phyloP scores from a whole-genome alignment of 2,329 filamentous ascomycete species.

The Ustulina deusta region DNA sequence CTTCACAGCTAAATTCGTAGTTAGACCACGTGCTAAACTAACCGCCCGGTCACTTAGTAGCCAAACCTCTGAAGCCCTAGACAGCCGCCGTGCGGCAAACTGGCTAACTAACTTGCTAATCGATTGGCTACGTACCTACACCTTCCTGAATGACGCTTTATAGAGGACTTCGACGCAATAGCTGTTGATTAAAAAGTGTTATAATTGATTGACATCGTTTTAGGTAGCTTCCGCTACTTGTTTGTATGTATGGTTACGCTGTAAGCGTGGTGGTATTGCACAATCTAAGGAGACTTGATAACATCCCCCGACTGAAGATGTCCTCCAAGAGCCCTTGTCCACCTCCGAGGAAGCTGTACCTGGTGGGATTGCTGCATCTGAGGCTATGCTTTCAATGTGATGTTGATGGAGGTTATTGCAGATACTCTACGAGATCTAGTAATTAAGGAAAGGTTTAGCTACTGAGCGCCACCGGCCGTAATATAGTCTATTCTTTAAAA shows the following conservation, averaged over 20 bases:
- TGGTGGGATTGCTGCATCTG: constrained; percentile 6
- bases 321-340: constrained; percentile 22
- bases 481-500: too few relatives aligned
- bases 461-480: too few relatives aligned
- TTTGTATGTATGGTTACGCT: not conserved
- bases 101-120: too few relatives aligned
- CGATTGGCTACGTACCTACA: too few relatives aligned
- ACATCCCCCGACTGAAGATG: constrained; percentile 30
- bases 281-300: constrained; percentile 33
- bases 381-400: constrained; percentile 10
- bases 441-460: constrained; percentile 17
- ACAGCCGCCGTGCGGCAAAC: too few relatives aligned
- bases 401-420: constrained; percentile 4
- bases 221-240: not conserved
- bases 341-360: constrained; percentile 13
- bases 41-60: too few relatives aligned
- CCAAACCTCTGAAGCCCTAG: too few relatives aligned
- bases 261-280: constrained; percentile 1
- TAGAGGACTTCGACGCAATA: too few relatives aligned
- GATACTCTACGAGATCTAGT: constrained; percentile 11
- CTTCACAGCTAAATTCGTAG: too few relatives aligned
- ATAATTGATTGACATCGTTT: not conserved
- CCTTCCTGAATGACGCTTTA: too few relatives aligned
- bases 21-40: too few relatives aligned
- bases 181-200: too few relatives aligned